A percentile compares a stretch with the other conserved stretches of the same genome.
Conservation (phyloP, 306 rosid species). For the Hylodesmum podocarpum region DNA sequence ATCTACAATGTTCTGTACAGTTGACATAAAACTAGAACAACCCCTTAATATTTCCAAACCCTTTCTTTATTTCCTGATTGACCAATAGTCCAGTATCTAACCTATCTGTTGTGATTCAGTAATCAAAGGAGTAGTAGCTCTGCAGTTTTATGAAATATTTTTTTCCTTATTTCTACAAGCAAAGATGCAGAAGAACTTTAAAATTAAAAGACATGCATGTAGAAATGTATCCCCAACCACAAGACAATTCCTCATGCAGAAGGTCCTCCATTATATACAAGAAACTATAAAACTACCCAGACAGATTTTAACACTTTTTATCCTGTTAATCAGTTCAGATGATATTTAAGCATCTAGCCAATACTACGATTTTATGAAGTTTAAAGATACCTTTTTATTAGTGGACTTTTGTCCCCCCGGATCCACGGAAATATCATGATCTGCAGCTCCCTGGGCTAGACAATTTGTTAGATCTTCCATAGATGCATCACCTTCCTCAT, state of each 20-base stretch:
- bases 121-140: neutral
- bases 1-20: neutral
- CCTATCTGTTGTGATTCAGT: neutral
- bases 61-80: neutral
- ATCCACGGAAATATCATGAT: constrained; percentile 51
- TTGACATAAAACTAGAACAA: constrained; percentile 11
- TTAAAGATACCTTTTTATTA: constrained; percentile 67
- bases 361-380: neutral
- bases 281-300: neutral
- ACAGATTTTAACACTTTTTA: neutral
- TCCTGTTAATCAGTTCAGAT: neutral
- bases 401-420: constrained; percentile 61
- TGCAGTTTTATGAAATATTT: neutral
- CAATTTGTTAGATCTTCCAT: constrained; percentile 66
- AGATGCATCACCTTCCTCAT: constrained; percentile 91
- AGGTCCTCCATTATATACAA: neutral
- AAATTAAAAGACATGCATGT: neutral
- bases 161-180: neutral
- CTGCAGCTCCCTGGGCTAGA: constrained; percentile 48
- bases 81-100: neutral
- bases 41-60: neutral
- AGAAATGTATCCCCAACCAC: neutral
- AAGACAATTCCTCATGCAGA: neutral
- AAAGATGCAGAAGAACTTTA: constrained; percentile 7
- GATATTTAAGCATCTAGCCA: neutral